These are phyloP conservation scores for Populus hybrid DNA, from an alignment of 441 rosid species.

Conservation along the genomic window DNA sequence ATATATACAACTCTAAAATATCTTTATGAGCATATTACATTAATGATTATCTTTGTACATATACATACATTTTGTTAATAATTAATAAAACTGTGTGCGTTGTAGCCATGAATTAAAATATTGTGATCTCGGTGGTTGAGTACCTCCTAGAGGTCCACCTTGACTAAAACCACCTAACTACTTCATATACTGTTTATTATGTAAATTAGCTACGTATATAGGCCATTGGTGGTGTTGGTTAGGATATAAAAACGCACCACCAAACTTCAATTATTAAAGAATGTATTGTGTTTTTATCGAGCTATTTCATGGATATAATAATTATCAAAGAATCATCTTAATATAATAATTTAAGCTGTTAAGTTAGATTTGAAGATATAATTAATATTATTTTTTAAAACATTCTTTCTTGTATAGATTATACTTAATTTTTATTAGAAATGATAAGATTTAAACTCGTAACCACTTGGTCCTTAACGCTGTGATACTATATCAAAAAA, in stretches of 20 bases:
- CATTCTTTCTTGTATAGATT: no score
- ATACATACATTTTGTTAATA: not conserved
- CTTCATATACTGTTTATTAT: slow-evolving; percentile 6
- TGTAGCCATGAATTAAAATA: not conserved
- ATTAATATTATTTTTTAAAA: no score
- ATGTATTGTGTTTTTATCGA: slow-evolving; percentile 12
- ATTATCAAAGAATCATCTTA: no score
- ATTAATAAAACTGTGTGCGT: not conserved
- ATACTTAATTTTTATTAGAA: no score
- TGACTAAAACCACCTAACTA: slow-evolving; percentile 23
- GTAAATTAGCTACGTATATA: not conserved
- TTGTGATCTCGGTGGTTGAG: slow-evolving; percentile 5
- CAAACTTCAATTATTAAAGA: slow-evolving; percentile 21
- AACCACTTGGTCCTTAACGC: no score
- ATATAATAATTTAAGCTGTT: no score
- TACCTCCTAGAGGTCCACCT: not conserved
- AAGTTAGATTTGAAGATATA: no score
- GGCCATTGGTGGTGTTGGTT: slow-evolving; percentile 21
- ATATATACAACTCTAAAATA: not conserved
- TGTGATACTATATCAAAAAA: no score
- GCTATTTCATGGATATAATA: not conserved
- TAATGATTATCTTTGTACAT: no score
- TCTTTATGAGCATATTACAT: not conserved
- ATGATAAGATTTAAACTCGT: no score
- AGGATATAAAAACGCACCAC: slow-evolving; percentile 16